Conservation (phyloP, 495 filamentous ascomycete species). For the Penicillium malachiteum region DNA sequence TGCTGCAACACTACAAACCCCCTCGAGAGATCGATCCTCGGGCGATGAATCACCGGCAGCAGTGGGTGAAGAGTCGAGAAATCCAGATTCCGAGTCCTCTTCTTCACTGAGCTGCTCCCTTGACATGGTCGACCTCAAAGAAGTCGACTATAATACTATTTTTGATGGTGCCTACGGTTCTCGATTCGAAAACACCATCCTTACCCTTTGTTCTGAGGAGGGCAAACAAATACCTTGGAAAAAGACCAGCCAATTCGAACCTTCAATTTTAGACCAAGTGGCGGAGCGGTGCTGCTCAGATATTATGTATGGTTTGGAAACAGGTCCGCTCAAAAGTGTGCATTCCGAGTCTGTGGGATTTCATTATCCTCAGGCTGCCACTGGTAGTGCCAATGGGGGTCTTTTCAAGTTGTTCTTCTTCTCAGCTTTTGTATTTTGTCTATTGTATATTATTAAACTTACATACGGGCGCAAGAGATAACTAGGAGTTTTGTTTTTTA, state of each 20-base stretch:
- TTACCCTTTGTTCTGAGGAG: neutral
- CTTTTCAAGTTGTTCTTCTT: too few species aligned
- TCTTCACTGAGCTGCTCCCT: neutral
- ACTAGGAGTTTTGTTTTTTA: too few species aligned
- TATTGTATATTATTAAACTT: too few species aligned
- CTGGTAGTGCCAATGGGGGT: too few species aligned
- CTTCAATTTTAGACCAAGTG: neutral
- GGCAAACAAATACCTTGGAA: constrained; percentile 3
- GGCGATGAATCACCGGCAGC: too few species aligned
- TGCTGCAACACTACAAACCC: too few species aligned
- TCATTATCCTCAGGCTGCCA: neutral
- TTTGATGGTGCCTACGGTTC: neutral
- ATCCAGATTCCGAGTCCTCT: neutral
- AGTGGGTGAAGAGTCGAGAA: too few species aligned
- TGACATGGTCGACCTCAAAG: neutral
- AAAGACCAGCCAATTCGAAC: neutral
- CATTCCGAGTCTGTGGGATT: neutral
- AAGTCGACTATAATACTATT: neutral
- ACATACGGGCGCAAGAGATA: too few species aligned
- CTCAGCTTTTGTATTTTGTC: too few species aligned
- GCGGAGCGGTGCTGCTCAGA: neutral
- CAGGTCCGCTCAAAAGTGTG: neutral
- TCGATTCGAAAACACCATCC: neutral
- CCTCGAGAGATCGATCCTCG: too few species aligned
- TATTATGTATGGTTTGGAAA: neutral